These are phyloP conservation scores for Botryosphaeria dothidea DNA, from an alignment of 2,329 filamentous ascomycete species.

Conservation along the genomic window DNA sequence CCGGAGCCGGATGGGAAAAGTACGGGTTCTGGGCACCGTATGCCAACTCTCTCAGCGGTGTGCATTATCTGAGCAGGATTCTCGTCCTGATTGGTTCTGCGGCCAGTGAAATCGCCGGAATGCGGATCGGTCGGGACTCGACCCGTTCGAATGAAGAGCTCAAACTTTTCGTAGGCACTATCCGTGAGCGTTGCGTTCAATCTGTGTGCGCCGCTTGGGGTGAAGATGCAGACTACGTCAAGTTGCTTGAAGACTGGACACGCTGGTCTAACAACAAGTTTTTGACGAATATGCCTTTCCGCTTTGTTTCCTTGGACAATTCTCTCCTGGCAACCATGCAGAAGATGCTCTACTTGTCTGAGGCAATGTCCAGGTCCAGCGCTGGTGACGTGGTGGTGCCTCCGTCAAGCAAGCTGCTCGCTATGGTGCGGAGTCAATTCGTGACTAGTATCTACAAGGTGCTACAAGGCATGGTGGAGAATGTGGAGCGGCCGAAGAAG, in stretches of 20 bases:
- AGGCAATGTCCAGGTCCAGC: constrained; percentile 74
- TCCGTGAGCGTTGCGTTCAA: constrained; percentile 81
- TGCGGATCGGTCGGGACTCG: constrained; percentile 65
- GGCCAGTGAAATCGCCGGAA: constrained; percentile 78
- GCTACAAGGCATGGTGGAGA: constrained; percentile 93
- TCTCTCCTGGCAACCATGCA: constrained; percentile 84
- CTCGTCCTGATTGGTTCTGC: constrained; percentile 81
- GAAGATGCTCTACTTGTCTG: constrained; percentile 90
- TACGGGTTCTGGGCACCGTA: constrained; percentile 94
- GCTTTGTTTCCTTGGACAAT: constrained; percentile 83
- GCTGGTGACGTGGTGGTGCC: constrained; percentile 80
- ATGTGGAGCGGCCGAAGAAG: constrained; percentile 75
- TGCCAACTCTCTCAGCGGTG: constrained; percentile 89
- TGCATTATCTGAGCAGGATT: constrained; percentile 83
- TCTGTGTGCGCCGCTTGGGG: constrained; percentile 92
- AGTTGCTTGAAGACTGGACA: constrained; percentile 91
- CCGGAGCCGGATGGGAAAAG: constrained; percentile 89
- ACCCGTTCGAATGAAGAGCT: constrained; percentile 67
- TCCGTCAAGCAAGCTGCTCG: constrained; percentile 81
- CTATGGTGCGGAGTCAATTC: constrained; percentile 90
- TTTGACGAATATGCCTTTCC: constrained; percentile 85
- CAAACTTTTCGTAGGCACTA: constrained; percentile 70
- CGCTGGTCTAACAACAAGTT: constrained; percentile 78
- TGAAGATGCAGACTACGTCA: constrained; percentile 88
- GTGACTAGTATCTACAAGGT: constrained; percentile 93